Evolutionary conservation across 495 filamentous ascomycete species (phyloP), one percentile per base, ranked within the genome.

Genomic region (Penicillium dipodomyicola): DNA sequence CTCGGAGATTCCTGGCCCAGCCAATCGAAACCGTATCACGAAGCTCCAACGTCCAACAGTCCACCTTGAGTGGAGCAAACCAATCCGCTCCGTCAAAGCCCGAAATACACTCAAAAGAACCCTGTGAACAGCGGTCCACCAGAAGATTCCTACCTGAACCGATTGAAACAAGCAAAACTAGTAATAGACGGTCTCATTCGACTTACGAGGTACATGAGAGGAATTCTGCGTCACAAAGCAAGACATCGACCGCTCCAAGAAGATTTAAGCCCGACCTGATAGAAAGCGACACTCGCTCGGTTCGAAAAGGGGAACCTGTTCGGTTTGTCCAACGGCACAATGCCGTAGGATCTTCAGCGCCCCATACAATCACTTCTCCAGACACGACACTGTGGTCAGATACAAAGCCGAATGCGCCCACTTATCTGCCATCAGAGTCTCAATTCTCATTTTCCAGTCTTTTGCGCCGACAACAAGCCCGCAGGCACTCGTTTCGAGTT

Each of bases 1-100:
- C 63, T 22, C 60, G 66, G 27, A 64, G 51, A 45, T 71, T 89
- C 59, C 73, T 81, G 7, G 84, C 85, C 2, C 81, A 91, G 61
- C 79, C 87, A 5, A 80, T 88, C 45, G 87, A 89, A 67, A 89
- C 84, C n/a, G 78, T 81, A 9, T 78, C 82, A 17, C 76, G 84
- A 51, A 79, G 78, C 12, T 80, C 80, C 60, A 76, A 77, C 57
- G 77, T 74, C 15, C 69, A 81, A 75, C 52, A 49, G 46, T 42
- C 54, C 56, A 17, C 33, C 40, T 42, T 30, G 44, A 49, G 3
- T 2, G 8, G 27, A 45, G 40, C 14, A 57, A 46, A 61, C 20
- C 51, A 19, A 29, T 11, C 25, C 2, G 30, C 30, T 37, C 30
- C 14, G 3, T 25, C 27, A 4, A 43, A 55, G 52, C 67, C 53